Evolutionary conservation across 2,329 filamentous ascomycete genomes (phyloP), one percentile per base, ranked within the genome.

Genomic region (Colletotrichum shisoi): DNA sequence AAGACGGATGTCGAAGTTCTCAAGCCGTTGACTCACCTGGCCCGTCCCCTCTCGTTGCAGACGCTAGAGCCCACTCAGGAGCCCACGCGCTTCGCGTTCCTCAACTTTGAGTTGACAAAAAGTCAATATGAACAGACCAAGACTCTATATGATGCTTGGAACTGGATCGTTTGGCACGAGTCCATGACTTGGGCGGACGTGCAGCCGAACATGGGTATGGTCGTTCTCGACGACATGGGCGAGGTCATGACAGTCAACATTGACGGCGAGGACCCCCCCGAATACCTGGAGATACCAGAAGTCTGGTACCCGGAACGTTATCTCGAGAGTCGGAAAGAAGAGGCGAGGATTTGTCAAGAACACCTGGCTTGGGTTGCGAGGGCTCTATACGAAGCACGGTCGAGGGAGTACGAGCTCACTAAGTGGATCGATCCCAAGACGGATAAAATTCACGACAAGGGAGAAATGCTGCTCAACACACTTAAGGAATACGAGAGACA

Each of bases 241-340:
- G 83, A 86, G n/a, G 78, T 87, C 3, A 70, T 87, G 27, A 79
- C 80, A 8, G 77, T 87, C 44, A 79, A 80, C 49, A 72, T 87
- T 13, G 76, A 77, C 17, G 78, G 78, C 3, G 75, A 79, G 4
- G 81, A 80, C 2, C 76, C 81, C 4, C 72, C 75, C 8, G 79
- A 80, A 51, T 78, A 78, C 3, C 77, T 85, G 48, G 82, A 85
- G 3, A 81, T 87, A 40, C 85, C 85, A 6, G 74, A 76, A 48
- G 75, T 81, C 13, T 81, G 86, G 68, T 87, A 85, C 70, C 81
- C 83, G 1, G 85, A 87, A 72, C 81, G 79, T n/a, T 87, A 87
- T 64, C 73, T 85, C 58, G 75, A 77, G 54, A 74, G 71, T 12
- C 79, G 81, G 15, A 81, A 80, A 62, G 76, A 82, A 12, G 80